These are phyloP conservation scores for Beta macrorhiza DNA, from an alignment of 179 eudicot species.

Conservation along the genomic window DNA sequence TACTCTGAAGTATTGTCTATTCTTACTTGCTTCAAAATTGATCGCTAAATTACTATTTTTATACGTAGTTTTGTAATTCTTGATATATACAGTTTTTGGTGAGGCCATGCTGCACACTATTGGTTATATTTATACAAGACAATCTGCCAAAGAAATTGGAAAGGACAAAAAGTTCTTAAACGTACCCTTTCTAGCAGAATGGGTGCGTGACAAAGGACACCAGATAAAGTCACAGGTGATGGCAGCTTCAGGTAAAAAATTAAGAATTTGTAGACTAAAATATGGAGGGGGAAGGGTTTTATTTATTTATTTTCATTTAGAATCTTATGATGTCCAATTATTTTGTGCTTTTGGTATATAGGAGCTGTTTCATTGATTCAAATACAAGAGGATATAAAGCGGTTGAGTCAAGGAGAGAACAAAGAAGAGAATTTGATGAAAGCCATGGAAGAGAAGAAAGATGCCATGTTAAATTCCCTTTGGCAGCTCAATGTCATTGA, in stretches of 20 bases:
- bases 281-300: too few species aligned
- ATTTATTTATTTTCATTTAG: background rate
- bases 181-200: conserved; percentile 92
- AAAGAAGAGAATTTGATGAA: conserved; percentile 62
- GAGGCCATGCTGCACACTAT: conserved; percentile 96
- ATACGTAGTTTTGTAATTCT: conserved; percentile 9
- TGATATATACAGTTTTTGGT: conserved; percentile 65
- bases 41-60: background rate
- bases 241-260: conserved; percentile 78
- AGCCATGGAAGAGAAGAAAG: conserved; percentile 82
- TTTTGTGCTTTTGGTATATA: conserved; percentile 22
- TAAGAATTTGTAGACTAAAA: background rate
- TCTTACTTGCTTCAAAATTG: background rate
- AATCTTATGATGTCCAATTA: background rate
- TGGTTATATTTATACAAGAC: conserved; percentile 92
- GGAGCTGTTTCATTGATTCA: conserved; percentile 79
- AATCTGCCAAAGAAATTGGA: conserved; percentile 83
- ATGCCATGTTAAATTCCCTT: conserved; percentile 77
- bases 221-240: conserved; percentile 79
- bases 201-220: conserved; percentile 96
- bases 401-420: conserved; percentile 59
- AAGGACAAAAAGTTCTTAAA: conserved; percentile 67
- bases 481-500: conserved; percentile 95
- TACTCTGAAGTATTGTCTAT: background rate
- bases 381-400: conserved; percentile 74